Conservation (phyloP, 108 stramenopile genomes). For the Parmales sp. region DNA sequence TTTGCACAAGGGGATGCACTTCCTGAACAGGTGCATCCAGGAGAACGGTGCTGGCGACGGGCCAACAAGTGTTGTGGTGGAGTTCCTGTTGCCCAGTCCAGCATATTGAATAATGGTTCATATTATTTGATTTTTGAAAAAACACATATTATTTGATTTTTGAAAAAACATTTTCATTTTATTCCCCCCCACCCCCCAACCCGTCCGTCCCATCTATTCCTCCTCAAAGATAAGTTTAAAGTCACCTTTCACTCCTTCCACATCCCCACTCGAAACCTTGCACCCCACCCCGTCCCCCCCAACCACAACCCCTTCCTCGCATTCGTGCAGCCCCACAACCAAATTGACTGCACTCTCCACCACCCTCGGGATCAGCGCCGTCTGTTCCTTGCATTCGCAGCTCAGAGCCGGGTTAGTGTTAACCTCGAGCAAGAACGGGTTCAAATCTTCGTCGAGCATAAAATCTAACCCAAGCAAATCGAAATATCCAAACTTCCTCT, state of each 20-base stretch:
- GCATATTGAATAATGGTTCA: too few relatives aligned
- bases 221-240: too few relatives aligned
- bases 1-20: too few relatives aligned
- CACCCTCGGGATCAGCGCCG: conserved; percentile 16
- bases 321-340: neutral
- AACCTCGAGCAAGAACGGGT: conserved; percentile 21
- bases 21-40: too few relatives aligned
- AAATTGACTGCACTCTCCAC: neutral
- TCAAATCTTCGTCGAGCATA: conserved; percentile 14
- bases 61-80: too few relatives aligned
- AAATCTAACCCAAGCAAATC: conserved; percentile 25
- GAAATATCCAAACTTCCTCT: conserved; percentile 16
- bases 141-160: neutral
- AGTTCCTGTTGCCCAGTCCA: too few relatives aligned
- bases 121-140: too few relatives aligned
- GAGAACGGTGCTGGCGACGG: too few relatives aligned
- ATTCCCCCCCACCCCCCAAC: neutral
- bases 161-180: neutral
- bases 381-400: conserved; percentile 13
- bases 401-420: conserved; percentile 25
- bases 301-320: neutral
- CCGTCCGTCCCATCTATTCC: neutral
- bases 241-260: too few relatives aligned
- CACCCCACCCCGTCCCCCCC: neutral
- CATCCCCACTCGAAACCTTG: too few relatives aligned